Evolutionary conservation across 2,329 filamentous ascomycete genomes (phyloP), one percentile per base, ranked within the genome.

Genomic region (Cyanodermella asteris): DNA sequence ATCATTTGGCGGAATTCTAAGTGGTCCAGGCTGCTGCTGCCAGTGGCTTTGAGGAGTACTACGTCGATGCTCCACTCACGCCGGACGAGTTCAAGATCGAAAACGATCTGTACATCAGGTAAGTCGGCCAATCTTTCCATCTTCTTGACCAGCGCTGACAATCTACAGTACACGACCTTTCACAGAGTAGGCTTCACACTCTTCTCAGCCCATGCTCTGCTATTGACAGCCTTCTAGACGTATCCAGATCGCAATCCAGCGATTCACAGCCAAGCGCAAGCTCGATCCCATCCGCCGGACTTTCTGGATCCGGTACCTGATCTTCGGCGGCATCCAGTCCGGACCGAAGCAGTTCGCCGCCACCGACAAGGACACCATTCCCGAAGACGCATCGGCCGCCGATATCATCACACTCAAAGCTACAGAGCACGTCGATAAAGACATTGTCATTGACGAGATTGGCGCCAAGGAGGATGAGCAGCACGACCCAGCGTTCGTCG

Each of bases 171-270:
- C 50, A 4, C 45, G 59, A 6, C 46, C 61, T 1, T 70, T 75
- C 34, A 42, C 56, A 18, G 58, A 66, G 71, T 73, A 53, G 47
- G 51, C 34, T 23, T 7, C 4, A 9, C 2, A 7, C 9, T n/a
- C 18, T 5, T 13, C 17, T 12, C 16, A n/a, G 5, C 6, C 14
- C 13, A 7, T 25, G 10, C 28, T 43, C 23, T 42, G 31, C 29
- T 24, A 18, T 20, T 3, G 20, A 30, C 5, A 14, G 13, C 1
- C n/a, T 18, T 14, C 20, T 30, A 75, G 73, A 28, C 78, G 87
- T 23, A 78, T 94, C 20, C 72, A 93, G 41, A 63, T 71, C 14
- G 87, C 78, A 23, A 74, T 94, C 27, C 70, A 81, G 35, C 72
- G 80, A 9, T 97, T 72, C 50, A 68, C 74, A 32, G 59, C 64